Conservation (phyloP, 2,329 filamentous ascomycete species). For the Ceratocystis variospora region DNA sequence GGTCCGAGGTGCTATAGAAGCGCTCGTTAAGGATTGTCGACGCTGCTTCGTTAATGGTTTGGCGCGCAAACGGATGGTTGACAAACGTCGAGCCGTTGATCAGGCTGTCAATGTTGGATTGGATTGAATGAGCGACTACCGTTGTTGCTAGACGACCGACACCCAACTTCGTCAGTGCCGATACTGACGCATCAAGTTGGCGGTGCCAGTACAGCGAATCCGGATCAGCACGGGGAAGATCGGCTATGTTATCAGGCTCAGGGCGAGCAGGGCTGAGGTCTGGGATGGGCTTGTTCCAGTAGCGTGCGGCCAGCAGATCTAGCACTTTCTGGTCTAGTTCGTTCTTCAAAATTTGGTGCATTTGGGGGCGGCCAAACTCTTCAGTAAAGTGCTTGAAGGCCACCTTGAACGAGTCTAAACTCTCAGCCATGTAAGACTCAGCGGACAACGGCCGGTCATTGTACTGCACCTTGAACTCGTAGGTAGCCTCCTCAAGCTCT, state of each 20-base stretch:
- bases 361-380: slow-evolving; percentile 75
- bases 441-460: slow-evolving; percentile 90
- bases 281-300: slow-evolving; percentile 94
- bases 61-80: slow-evolving; percentile 77
- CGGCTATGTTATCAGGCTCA: slow-evolving; percentile 59
- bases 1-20: slow-evolving; percentile 93
- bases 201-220: slow-evolving; percentile 84
- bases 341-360: slow-evolving; percentile 76
- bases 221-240: slow-evolving; percentile 72
- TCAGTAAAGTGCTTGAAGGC: slow-evolving; percentile 91
- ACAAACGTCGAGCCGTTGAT: slow-evolving; percentile 72
- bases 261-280: slow-evolving; percentile 54
- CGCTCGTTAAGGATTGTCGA: slow-evolving; percentile 82
- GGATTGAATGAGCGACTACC: slow-evolving; percentile 77
- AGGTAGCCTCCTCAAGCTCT: slow-evolving; percentile 90
- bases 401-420: slow-evolving; percentile 91
- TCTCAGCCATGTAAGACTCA: slow-evolving; percentile 92
- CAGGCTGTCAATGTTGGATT: slow-evolving; percentile 66
- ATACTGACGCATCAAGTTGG: slow-evolving; percentile 84
- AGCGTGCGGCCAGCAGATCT: slow-evolving; percentile 80
- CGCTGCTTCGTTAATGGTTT: slow-evolving; percentile 85
- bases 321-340: slow-evolving; percentile 91
- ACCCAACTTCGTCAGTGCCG: slow-evolving; percentile 81
- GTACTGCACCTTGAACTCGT: slow-evolving; percentile 99
- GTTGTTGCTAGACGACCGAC: slow-evolving; percentile 86